Percentiles rank a stretch among this genome's conserved stretches.
Evolutionary conservation across 768 basidiomycete genomes (phyloP).

Genomic region (Trametes gibbosa): DNA sequence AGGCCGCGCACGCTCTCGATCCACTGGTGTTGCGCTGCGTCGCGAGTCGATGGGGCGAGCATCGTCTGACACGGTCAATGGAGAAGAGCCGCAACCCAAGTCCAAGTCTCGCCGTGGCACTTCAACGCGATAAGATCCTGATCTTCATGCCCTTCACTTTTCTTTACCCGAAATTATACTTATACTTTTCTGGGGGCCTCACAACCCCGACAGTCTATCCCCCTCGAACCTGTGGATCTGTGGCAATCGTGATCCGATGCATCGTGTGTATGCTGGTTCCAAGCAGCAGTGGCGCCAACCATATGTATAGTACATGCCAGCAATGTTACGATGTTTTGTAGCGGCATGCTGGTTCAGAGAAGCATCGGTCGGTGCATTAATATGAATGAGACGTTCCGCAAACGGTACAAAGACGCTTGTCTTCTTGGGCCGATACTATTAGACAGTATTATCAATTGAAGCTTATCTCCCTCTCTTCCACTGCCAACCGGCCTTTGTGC

Average conservation of each 20-base stretch:
- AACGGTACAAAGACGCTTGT: too few species aligned
- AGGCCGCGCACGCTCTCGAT: slow-evolving; percentile 5
- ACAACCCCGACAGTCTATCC: not conserved
- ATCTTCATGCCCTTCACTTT: not conserved
- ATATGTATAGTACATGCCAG: not conserved
- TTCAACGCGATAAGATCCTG: slow-evolving; percentile 1
- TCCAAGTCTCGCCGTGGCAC: slow-evolving; percentile 13
- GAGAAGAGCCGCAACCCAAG: slow-evolving; percentile 10
- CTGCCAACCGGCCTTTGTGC: too few species aligned
- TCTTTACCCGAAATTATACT: not conserved
- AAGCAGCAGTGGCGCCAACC: not conserved
- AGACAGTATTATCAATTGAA: too few species aligned
- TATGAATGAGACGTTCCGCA: not conserved
- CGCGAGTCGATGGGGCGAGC: slow-evolving; percentile 14
- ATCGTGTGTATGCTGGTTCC: not conserved
- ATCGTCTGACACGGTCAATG: slow-evolving; percentile 16
- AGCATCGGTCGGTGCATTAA: not conserved
- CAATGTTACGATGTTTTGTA: not conserved
- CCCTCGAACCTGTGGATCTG: too few species aligned
- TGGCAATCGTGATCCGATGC: not conserved
- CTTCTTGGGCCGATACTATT: not conserved
- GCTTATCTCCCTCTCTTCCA: too few species aligned
- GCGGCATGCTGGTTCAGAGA: not conserved
- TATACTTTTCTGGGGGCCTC: not conserved
- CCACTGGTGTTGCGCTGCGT: slow-evolving; percentile 4